phyloP scores from a whole-genome alignment of 495 filamentous ascomycete species.

The Penicillium verhagenii region DNA sequence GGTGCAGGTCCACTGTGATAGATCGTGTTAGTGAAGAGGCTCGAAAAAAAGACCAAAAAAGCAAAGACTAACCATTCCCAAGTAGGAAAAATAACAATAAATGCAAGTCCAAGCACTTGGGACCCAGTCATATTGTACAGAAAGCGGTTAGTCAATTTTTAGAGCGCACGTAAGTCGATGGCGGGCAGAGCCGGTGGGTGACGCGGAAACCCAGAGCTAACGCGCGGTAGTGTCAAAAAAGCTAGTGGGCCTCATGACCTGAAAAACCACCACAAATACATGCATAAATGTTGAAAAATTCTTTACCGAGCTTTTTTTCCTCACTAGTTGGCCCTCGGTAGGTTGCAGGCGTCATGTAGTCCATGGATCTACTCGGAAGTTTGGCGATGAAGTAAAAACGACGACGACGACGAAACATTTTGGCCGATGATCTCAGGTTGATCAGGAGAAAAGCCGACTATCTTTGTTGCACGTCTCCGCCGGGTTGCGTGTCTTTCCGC shows the following conservation, averaged over 20 bases:
- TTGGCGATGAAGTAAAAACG: neutral
- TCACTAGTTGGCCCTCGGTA: neutral
- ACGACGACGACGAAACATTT: neutral
- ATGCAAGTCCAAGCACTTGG: neutral
- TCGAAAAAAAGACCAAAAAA: neutral
- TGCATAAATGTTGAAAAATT: too few relatives aligned
- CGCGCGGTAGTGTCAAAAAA: constrained; percentile 10
- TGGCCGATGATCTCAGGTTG: neutral
- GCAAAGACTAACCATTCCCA: neutral
- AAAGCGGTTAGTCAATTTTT: constrained; percentile 1
- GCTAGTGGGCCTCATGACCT: constrained; percentile 9
- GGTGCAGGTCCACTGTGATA: neutral
- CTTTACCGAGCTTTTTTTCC: too few relatives aligned
- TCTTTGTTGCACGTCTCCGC: neutral
- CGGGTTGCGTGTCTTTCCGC: neutral
- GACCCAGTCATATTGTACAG: neutral
- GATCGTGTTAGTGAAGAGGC: neutral
- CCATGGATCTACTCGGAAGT: neutral
- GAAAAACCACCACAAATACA: neutral
- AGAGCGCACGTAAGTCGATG: constrained; percentile 9
- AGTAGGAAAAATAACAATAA: neutral
- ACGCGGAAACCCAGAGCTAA: constrained; percentile 21
- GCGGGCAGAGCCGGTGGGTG: constrained; percentile 7
- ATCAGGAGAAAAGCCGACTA: neutral
- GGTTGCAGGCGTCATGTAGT: neutral